Percentiles rank a stretch among this genome's conserved stretches.
phyloP scores from a whole-genome alignment of 2,329 filamentous ascomycete genomes.

The Ophiostoma piceae region DNA sequence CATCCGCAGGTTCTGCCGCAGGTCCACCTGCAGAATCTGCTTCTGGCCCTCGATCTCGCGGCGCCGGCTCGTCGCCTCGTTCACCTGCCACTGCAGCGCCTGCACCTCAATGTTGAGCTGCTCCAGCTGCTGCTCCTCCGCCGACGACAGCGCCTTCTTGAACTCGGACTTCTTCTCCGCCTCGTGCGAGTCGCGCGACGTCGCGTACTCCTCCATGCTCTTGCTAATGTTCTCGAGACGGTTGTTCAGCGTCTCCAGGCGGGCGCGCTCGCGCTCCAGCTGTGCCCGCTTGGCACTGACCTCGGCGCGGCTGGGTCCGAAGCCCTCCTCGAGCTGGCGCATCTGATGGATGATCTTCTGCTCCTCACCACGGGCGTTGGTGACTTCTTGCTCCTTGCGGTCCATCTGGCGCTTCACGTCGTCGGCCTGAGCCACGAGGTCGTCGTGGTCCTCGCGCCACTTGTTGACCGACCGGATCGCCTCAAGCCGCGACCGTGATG shows the following conservation, averaged over 20 bases:
- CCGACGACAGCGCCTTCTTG: conserved; percentile 76
- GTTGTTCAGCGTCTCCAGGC: conserved; percentile 63
- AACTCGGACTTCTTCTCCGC: conserved; percentile 80
- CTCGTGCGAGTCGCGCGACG: conserved; percentile 71
- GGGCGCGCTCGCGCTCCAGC: conserved; percentile 66
- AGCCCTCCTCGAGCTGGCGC: conserved; percentile 72
- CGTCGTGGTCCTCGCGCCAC: conserved; percentile 70
- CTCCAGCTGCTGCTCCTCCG: conserved; percentile 80
- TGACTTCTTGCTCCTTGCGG: conserved; percentile 81
- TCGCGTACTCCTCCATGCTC: conserved; percentile 69
- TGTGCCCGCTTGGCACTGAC: conserved; percentile 69
- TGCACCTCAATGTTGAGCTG: conserved; percentile 63
- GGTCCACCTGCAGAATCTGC: conserved; percentile 74
- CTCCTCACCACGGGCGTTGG: conserved; percentile 73
- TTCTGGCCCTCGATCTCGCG: conserved; percentile 76
- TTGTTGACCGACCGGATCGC: conserved; percentile 70
- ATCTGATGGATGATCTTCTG: conserved; percentile 77
- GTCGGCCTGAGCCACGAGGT: conserved; percentile 55
- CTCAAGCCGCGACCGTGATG: conserved; percentile 77
- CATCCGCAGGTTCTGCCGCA: conserved; percentile 83
- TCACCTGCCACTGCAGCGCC: conserved; percentile 69
- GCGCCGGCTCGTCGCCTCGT: conserved; percentile 65
- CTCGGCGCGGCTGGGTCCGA: conserved; percentile 72
- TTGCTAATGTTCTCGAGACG: conserved; percentile 65
- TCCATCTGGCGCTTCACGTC: conserved; percentile 68